These are phyloP conservation scores for Bifiguratus adelaidae DNA, from an alignment of 192 early-diverging fungal species.

Conservation along the genomic window DNA sequence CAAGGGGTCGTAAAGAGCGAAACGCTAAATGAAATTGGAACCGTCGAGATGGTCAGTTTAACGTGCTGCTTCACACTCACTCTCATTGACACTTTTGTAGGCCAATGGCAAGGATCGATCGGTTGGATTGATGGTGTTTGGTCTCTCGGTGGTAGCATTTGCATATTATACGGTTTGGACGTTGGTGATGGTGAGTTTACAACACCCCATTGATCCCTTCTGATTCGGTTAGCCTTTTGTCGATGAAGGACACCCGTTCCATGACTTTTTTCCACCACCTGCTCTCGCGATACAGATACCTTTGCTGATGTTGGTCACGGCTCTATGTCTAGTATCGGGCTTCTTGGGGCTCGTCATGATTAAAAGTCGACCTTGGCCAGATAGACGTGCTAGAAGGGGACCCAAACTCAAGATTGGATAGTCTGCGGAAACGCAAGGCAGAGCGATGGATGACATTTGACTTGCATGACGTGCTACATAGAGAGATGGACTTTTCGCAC, in stretches of 20 bases:
- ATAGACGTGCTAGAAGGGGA: constrained; percentile 55
- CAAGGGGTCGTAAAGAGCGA: not conserved
- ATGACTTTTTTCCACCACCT: constrained; percentile 67
- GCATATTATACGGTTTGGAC: constrained; percentile 88
- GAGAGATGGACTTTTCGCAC: too few species aligned
- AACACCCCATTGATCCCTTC: not conserved
- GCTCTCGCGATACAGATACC: constrained; percentile 86
- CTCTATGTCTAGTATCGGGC: constrained; percentile 58
- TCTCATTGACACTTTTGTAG: constrained; percentile 2
- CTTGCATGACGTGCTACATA: too few species aligned
- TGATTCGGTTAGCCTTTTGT: constrained; percentile 59
- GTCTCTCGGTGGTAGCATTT: constrained; percentile 63
- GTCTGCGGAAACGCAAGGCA: too few species aligned
- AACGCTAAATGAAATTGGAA: not conserved
- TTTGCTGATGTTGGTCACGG: constrained; percentile 68
- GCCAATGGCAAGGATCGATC: constrained; percentile 58
- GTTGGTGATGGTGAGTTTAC: constrained; percentile 59
- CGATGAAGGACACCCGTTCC: constrained; percentile 60
- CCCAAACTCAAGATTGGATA: too few species aligned
- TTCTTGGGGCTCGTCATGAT: constrained; percentile 84
- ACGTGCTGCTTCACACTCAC: not conserved
- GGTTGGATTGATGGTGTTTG: constrained; percentile 64
- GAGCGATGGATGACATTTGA: too few species aligned
- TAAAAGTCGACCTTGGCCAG: too few species aligned
- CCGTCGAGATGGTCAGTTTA: not conserved